Evolutionary conservation across 2,329 filamentous ascomycete species (phyloP), one percentile per base, ranked within the genome.

Genomic region (Hypoxylon sp.): DNA sequence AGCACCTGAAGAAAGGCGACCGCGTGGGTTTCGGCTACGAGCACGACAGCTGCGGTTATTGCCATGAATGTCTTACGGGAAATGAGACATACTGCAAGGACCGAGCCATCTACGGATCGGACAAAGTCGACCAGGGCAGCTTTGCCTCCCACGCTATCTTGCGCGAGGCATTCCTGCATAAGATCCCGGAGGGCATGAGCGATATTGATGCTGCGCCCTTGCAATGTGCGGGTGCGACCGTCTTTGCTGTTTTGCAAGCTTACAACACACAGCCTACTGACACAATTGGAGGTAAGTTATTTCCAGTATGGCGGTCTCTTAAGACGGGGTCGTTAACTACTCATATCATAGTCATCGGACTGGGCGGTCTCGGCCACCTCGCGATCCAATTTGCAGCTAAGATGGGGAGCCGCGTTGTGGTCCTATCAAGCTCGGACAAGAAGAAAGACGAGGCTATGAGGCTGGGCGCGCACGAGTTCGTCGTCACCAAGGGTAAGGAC

Each of bases 321-420:
- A 51, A 50, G 3, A 17, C n/a, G 36, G 19, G 34, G 17, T 32
- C n/a, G 53, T 53, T 68, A 38, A 68, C 52, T 25, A 21, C 0
- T 13, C 28, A 17, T 1, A 78, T 83, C 21, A 80, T 78, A 49
- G 74, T 84, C 70, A 82, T 92, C 32, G 90, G 89, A 48, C 82
- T 92, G 45, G 86, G 91, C 60, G 90, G 90, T 21, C 82, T 91
- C 2, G 89, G 89, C 5, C 89, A 91, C 75, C 76, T 91, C 43
- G 89, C 89, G 2, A 90, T 92, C 69, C 89, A 91, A 76, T 91
- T 90, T 74, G 89, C 89, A 0, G 80, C 84, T 48, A 90, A 90
- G 81, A 89, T 91, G 86, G 90, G 90, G 25, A 89, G 84, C 78
- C 83, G 86, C 34, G 87, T 91, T 10, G 84, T 90, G 25, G 90